phyloP scores from a whole-genome alignment of 345 rosid genomes.

The Limnanthes douglasii region DNA sequence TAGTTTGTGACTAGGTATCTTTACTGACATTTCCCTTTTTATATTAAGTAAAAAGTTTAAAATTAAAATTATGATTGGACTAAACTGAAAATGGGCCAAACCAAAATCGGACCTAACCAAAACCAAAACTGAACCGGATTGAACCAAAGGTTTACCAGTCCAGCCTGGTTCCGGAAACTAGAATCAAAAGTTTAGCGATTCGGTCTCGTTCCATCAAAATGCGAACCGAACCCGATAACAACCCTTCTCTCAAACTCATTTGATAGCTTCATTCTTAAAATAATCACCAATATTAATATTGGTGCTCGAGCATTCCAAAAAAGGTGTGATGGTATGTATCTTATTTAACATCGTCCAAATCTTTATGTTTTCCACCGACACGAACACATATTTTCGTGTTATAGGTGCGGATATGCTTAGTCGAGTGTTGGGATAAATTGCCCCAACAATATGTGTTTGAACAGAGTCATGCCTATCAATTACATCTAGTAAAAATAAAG shows the following conservation, averaged over 20 bases:
- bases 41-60: no score
- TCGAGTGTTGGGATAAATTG: conserved; percentile 65
- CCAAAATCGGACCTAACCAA: no score
- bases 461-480: conserved; percentile 84
- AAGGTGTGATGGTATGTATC: conserved; percentile 99
- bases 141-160: no score
- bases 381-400: conserved; percentile 95
- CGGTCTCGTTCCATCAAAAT: no score
- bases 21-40: no score
- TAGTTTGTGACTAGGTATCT: no score
- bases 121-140: no score
- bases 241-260: conserved; percentile 99
- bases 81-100: no score
- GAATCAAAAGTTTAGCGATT: no score
- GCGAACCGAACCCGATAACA: no score
- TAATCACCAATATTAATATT: conserved; percentile 99
- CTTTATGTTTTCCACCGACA: conserved; percentile 97
- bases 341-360: conserved; percentile 93
- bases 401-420: conserved; percentile 65
- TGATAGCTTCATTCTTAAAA: conserved; percentile 88
- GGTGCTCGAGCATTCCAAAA: conserved; percentile 96
- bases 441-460: conserved; percentile 81
- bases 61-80: no score
- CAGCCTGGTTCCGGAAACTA: no score
- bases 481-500: not conserved